phyloP scores from a whole-genome alignment of 2,329 filamentous ascomycete genomes.

The Fusarium abutilonis region DNA sequence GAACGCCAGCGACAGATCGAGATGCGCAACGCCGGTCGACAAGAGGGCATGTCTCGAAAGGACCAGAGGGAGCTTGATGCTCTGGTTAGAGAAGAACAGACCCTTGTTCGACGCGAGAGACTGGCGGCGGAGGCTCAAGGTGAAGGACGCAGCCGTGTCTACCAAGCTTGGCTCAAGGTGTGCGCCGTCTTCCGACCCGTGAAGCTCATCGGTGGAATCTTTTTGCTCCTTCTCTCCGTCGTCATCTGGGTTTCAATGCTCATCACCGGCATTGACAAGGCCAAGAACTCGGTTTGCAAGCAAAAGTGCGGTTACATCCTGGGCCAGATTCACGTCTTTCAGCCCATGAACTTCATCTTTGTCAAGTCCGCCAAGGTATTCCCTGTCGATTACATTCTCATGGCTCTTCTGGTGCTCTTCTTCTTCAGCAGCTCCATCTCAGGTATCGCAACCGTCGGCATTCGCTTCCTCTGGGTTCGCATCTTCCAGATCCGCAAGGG shows the following conservation, averaged over 20 bases:
- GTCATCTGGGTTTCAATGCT: constrained; percentile 91
- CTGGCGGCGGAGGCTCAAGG: constrained; percentile 84
- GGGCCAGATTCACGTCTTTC: constrained; percentile 87
- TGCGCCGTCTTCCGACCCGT: constrained; percentile 86
- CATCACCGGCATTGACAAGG: constrained; percentile 95
- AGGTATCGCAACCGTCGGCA: constrained; percentile 86
- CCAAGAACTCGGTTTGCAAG: constrained; percentile 93
- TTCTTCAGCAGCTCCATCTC: constrained; percentile 90
- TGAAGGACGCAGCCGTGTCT: constrained; percentile 77
- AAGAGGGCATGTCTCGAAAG: constrained; percentile 80
- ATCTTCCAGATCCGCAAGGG: constrained; percentile 92
- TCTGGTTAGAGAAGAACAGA: constrained; percentile 89
- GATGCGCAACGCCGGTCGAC: constrained; percentile 79
- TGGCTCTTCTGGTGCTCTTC: constrained; percentile 83
- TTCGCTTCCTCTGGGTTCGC: constrained; percentile 94
- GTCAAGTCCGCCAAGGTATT: constrained; percentile 84
- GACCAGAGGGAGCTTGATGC: constrained; percentile 89
- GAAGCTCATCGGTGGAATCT: constrained; percentile 84
- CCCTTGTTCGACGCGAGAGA: constrained; percentile 86
- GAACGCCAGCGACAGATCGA: constrained; percentile 94
- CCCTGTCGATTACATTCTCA: constrained; percentile 91
- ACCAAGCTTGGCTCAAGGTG: constrained; percentile 80
- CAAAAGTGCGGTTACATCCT: constrained; percentile 91
- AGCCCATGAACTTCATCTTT: constrained; percentile 87
- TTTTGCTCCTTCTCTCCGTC: constrained; percentile 78